Conservation (phyloP, 352 stramenopile genomes). For the Phytopythium delawarense region DNA sequence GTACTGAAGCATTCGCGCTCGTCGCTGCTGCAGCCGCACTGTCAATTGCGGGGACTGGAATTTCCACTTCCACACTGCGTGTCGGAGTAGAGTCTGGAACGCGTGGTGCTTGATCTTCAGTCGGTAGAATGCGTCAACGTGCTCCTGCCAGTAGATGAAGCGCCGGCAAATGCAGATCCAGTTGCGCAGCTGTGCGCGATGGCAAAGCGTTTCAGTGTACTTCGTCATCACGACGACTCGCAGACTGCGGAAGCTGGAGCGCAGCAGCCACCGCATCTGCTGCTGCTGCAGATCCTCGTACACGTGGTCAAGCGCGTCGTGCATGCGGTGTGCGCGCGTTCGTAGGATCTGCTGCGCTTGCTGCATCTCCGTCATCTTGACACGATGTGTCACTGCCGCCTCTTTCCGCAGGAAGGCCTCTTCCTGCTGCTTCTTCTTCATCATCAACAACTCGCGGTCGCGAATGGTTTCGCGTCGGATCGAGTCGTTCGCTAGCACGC, state of each 20-base stretch:
- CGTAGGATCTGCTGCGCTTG: slow-evolving; percentile 47
- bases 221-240: slow-evolving; percentile 46
- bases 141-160: slow-evolving; percentile 45
- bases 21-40: slow-evolving; percentile 27
- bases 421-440: slow-evolving; percentile 33
- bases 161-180: slow-evolving; percentile 55
- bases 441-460: slow-evolving; percentile 32
- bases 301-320: slow-evolving; percentile 60
- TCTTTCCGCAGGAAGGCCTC: slow-evolving; percentile 48
- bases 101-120: slow-evolving; percentile 35
- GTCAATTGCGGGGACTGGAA: slow-evolving; percentile 39
- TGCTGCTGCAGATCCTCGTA: slow-evolving; percentile 50
- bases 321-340: slow-evolving; percentile 39
- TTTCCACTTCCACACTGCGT: slow-evolving; percentile 49
- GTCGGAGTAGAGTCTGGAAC: slow-evolving; percentile 39
- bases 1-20: slow-evolving; percentile 34
- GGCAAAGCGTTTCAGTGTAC: slow-evolving; percentile 36
- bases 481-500: slow-evolving; percentile 27
- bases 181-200: slow-evolving; percentile 47
- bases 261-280: slow-evolving; percentile 32
- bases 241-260: slow-evolving; percentile 53
- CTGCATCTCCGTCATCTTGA: slow-evolving; percentile 42
- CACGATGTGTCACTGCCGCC: slow-evolving; percentile 33
- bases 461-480: slow-evolving; percentile 25
- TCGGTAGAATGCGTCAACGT: slow-evolving; percentile 34